Evolutionary conservation across 495 filamentous ascomycete genomes (phyloP), one percentile per base, ranked within the genome.

Genomic region (Talaromyces adpressus): DNA sequence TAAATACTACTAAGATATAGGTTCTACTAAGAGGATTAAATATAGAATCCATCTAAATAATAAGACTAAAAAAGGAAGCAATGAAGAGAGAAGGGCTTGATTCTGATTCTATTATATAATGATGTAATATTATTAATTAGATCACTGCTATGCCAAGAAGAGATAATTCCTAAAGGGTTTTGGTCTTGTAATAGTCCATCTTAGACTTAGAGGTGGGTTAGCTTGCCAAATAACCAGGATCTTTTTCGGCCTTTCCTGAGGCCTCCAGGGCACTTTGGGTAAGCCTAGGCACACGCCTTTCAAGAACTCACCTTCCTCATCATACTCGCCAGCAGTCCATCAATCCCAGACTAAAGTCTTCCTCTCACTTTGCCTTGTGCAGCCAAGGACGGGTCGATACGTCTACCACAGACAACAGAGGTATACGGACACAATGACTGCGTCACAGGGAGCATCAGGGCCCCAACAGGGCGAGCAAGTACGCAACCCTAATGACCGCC

Each of bases 401-500:
- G 45, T 49, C 45, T 49, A 49, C 45, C 45, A 49, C 45, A 49
- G 8, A 49, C n/a, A 49, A 49, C 6, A 49, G 45, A 20, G 45
- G 45, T 49, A 20, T 49, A 49, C 45, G n/a, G 45, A 49, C 6
- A 49, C 45, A 49, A 49, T 49, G 45, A 49, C 45, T 18, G 18
- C 45, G n/a, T 12, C 45, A 49, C 45, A 49, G 45, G 45, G 22
- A 49, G 45, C 18, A 49, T 49, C 45, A 49, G 45, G 45, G 6
- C 45, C 18, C 45, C 45, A 4, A 20, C n/a, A 49, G 45, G 45
- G n/a, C 45, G 45, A 20, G 45, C 45, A 49, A 20, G 20, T 60
- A 36, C 58, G 58, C n/a, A 29, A 60, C 25, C 34, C 58, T 41
- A 54, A 62, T 54, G 61, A 32, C 20, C 80, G 85, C 16, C 85